phyloP scores from a whole-genome alignment of 495 filamentous ascomycete species.

The Penicillium odoratum region DNA sequence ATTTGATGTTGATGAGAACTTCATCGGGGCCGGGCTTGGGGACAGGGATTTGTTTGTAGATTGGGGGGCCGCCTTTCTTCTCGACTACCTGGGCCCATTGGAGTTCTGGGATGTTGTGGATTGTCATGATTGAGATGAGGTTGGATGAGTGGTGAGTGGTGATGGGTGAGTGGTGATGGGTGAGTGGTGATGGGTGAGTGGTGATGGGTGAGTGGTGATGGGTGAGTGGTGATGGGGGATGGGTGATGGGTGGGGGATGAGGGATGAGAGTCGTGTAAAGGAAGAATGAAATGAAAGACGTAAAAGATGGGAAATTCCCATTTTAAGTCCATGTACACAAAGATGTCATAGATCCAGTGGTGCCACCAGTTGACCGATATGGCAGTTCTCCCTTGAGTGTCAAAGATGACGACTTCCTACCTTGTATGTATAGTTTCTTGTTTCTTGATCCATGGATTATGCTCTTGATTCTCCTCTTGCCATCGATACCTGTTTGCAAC shows the following conservation, averaged over 20 bases:
- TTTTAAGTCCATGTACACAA: slow-evolving; percentile 1
- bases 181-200: neutral
- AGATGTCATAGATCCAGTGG: slow-evolving; percentile 6
- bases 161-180: neutral
- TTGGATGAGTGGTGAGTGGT: neutral
- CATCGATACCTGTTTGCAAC: too few relatives aligned
- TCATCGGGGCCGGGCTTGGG: slow-evolving; percentile 77
- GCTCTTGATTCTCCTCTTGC: too few relatives aligned
- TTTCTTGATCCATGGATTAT: slow-evolving; percentile 8
- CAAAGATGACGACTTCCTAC: neutral
- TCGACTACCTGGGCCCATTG: slow-evolving; percentile 88
- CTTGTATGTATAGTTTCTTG: neutral
- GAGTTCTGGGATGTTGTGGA: slow-evolving; percentile 58
- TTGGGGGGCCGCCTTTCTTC: slow-evolving; percentile 67
- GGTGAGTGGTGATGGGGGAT: neutral
- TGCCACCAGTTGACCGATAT: slow-evolving; percentile 4
- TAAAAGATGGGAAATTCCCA: neutral
- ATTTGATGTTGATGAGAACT: slow-evolving; percentile 85
- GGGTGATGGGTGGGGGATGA: neutral
- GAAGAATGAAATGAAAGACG: neutral
- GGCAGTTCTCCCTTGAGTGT: neutral
- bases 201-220: neutral
- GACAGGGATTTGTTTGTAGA: slow-evolving; percentile 79
- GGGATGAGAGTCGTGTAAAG: neutral
- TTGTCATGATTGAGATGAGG: slow-evolving; percentile 14